phyloP scores from a whole-genome alignment of 176 grass and related monocot species.

The Aegilops tauschii region DNA sequence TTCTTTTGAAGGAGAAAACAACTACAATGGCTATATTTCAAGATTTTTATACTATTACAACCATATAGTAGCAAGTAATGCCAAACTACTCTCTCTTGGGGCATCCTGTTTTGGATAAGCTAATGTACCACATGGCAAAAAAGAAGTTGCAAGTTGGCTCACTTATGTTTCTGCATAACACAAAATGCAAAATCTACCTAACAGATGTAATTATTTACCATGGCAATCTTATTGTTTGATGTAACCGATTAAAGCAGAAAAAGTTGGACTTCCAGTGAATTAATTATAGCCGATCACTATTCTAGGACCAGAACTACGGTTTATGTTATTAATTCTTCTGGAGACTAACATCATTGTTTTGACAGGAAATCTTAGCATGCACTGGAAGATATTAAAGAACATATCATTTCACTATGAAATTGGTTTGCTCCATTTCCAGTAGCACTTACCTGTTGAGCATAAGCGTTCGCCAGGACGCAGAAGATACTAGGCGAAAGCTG shows the following conservation, averaged over 20 bases:
- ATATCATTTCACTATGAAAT: not conserved
- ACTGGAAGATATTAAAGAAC: not conserved
- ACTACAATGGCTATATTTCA: not conserved
- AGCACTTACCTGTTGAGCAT: constrained; percentile 59
- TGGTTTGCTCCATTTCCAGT: not conserved
- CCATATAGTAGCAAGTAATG: not conserved
- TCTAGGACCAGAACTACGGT: not conserved
- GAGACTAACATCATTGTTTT: not conserved
- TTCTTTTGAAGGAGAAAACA: not conserved
- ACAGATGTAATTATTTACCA: not conserved
- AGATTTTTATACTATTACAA: not conserved
- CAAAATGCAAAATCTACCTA: not conserved
- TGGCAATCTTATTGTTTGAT: not conserved
- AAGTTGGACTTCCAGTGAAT: not conserved
- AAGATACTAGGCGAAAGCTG: constrained; percentile 63
- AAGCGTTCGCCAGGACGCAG: constrained; percentile 75
- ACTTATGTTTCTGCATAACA: not conserved
- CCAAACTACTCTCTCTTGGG: not conserved
- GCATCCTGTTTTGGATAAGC: not conserved
- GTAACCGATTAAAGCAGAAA: not conserved
- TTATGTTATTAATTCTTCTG: not conserved
- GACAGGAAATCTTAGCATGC: not conserved
- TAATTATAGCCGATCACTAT: not conserved
- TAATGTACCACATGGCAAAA: not conserved
- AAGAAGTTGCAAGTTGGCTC: not conserved